Base-by-base conservation (phyloP, 257 asterid genomes). In the Solanum corneliomulleri region DNA sequence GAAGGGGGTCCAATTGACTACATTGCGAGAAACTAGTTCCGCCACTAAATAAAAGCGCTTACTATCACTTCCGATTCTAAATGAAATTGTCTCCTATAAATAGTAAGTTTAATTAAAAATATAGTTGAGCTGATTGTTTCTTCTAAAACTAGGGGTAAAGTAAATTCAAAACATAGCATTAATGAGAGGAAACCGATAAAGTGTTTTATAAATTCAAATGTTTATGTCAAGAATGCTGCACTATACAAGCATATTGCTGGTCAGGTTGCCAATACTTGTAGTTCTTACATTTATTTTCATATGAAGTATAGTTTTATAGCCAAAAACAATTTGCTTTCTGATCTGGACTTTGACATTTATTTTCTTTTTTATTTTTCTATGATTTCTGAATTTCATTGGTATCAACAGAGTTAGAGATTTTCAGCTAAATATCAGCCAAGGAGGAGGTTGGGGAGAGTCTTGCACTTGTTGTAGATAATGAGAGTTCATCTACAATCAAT, bases 391-490 rank as follows among this genome's bases (percentile, higher is more conserved):
- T 11, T 21, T 11, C 15, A 11, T 39, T 39, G 11, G 4, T 21
- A 39, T 74, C 18, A 72, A 39, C 33, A 21, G 11, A 74, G 82
- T 74, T 39, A 21, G 11, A 39, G 4, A 74, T 21, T 37, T 11
- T 29, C n/a, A 74, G 77, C 86, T 62, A 62, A 72, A 83, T 62
- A 58, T 62, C 52, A 21, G 86, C 27, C 58, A 75, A 27, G 56
- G 84, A 81, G 86, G 92, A 86, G 76, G 58, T 89, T 35, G 92
- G 91, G 98, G 97, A 93, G 88, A 90, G 90, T 85, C 94, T 91
- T 44, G 41, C 90, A 82, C 77, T 89, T 2, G 93, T 83, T 89
- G 90, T 86, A 87, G 74, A 86, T 90, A 91, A 91, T 84, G 92
- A 84, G 41, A 49, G 23, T 49, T 3, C 21, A 49, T 49, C 60